Percentiles rank a stretch among this genome's conserved stretches.
These are phyloP conservation scores for Naganishia kalamii DNA, from an alignment of 768 basidiomycete species.

Conservation along the genomic window DNA sequence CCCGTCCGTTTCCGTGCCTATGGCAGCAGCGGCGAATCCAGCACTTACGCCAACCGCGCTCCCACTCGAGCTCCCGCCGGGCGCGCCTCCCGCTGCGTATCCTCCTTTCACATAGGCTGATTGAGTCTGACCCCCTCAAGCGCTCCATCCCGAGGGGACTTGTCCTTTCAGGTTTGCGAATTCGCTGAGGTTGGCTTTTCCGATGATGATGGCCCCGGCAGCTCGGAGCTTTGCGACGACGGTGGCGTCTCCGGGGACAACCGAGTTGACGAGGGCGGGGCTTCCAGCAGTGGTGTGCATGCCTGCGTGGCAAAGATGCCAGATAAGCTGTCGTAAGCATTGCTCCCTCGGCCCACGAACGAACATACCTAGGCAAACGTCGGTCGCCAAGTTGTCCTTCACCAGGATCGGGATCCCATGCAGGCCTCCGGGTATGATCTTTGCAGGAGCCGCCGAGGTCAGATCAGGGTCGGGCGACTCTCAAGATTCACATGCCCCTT, in stretches of 20 bases:
- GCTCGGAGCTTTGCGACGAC: constrained; percentile 23
- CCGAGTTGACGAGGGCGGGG: constrained; percentile 26
- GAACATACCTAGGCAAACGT: constrained; percentile 29
- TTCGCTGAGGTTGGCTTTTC: background rate
- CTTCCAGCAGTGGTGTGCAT: constrained; percentile 38
- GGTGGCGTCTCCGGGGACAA: constrained; percentile 24
- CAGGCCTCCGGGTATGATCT: constrained; percentile 22
- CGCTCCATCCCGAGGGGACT: constrained; percentile 34
- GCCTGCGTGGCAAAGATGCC: background rate
- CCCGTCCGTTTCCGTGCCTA: constrained; percentile 13
- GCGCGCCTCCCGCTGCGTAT: constrained; percentile 29
- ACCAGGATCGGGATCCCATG: constrained; percentile 40
- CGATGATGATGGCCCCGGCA: constrained; percentile 1
- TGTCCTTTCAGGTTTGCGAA: constrained; percentile 22
- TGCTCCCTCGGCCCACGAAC: too few relatives aligned
- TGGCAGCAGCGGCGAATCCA: constrained; percentile 12
- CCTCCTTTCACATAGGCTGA: constrained; percentile 36
- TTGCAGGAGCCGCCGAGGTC: too few relatives aligned
- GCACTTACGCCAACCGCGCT: constrained; percentile 11
- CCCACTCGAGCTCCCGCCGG: constrained; percentile 29
- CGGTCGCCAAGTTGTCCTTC: constrained; percentile 40
- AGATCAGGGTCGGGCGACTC: background rate
- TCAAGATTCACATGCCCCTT: background rate
- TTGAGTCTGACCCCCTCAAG: constrained; percentile 31
- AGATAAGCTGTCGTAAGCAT: too few relatives aligned